Evolutionary conservation across 2,329 filamentous ascomycete genomes (phyloP), one percentile per base, ranked within the genome.

Genomic region (Paraphaeosphaeria minitans): DNA sequence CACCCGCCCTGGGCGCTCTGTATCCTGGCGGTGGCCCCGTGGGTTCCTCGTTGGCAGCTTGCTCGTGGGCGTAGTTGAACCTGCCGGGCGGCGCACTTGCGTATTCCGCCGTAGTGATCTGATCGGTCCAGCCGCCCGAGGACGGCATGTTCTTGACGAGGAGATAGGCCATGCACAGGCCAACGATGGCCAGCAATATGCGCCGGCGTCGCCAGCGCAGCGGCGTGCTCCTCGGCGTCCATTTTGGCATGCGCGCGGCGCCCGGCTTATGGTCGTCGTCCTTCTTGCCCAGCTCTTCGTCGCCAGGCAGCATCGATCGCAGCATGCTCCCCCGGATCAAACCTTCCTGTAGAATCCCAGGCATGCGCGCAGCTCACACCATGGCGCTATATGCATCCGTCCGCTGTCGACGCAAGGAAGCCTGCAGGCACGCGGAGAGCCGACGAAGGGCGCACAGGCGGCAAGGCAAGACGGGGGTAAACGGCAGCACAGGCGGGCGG

Each of bases 201-300:
- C 87, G 81, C 57, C 87, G 83, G 65, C 78, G 78, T 43, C 82
- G 79, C 72, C 79, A 78, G 57, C 75, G 73, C 59, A 76, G 76
- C 27, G 69, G 74, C 21, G 63, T 65, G 42, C 52, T 64, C 61
- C 65, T 62, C 1, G 60, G 46, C 9, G 27, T 37, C 65, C 68
- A 73, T 48, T 49, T n/a, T 52, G 75, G 66, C 49, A 70, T 78
- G 74, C 69, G 74, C 52, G 66, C 27, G 4, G 57, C 63, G 16
- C 69, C 69, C 7, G 78, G 79, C 60, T 76, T 80, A 73, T 85
- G 83, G 73, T 88, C 85, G 72, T 89, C 87, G 73, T 89, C 83
- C 70, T 85, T 85, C 76, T 88, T 89, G 57, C 85, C 86, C 59
- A 87, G 80, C 79, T 88, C 85, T 76, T 87, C 85, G 69, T 89